Percentiles rank a stretch among this genome's conserved stretches.
Evolutionary conservation across 78 protist species (phyloP).

Genomic region (Dictyostelium capitatum): DNA sequence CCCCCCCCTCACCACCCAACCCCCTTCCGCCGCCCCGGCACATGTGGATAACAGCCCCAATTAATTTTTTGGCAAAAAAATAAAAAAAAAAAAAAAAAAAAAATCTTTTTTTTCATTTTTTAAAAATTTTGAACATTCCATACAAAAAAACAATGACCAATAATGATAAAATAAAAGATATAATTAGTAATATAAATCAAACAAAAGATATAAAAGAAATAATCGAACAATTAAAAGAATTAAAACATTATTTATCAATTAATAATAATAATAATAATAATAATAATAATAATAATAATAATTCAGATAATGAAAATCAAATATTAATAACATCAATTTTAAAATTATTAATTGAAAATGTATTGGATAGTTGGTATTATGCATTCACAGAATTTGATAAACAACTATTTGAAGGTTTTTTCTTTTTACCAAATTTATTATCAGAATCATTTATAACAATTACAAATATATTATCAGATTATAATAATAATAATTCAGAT

Average conservation of each 20-base stretch:
- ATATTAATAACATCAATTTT: not conserved
- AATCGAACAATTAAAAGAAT: constrained; percentile 11
- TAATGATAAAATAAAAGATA: not conserved
- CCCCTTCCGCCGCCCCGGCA: no score
- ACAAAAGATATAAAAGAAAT: constrained; percentile 17
- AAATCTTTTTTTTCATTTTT: no score
- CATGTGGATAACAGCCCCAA: no score
- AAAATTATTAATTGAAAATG: constrained; percentile 16
- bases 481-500: not conserved
- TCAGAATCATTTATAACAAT: constrained; percentile 24
- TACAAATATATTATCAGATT: not conserved
- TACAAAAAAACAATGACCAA: not conserved
- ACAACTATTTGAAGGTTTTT: constrained; percentile 21
- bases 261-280: not conserved
- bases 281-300: not conserved
- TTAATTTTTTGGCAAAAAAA: no score
- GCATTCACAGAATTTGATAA: constrained; percentile 47
- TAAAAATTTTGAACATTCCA: no score
- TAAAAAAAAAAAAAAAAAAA: no score
- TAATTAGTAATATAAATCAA: not conserved
- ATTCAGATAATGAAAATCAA: not conserved
- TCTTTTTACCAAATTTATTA: not conserved
- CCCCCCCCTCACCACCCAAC: no score
- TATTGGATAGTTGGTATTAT: constrained; percentile 35
- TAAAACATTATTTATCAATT: not conserved